Evolutionary conservation across 257 asterid genomes (phyloP), one percentile per base, ranked within the genome.

Genomic region (Gentiana dahurica): DNA sequence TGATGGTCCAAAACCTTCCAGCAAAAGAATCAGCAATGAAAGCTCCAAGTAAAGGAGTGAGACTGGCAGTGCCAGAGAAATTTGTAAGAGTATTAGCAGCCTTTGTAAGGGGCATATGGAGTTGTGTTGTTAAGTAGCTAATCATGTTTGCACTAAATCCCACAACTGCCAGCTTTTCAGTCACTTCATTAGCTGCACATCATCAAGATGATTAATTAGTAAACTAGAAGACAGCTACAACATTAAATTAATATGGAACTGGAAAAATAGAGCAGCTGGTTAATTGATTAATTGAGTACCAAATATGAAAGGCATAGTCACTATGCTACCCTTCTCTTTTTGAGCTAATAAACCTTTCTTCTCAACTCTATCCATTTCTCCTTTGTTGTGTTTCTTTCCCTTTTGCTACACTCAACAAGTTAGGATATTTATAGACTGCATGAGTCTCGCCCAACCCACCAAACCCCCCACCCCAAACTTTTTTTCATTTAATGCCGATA

Each of bases 281-380:
- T 24, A 24, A 24, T 24, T 24, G 24, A 24, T 24, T 24, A 24
- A 24, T 24, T 24, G 24, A 24, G 72, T 79, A 87, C 96, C 86
- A 55, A 88, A 88, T 54, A 88, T 88, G 81, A 88, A 88, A 46
- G 96, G 96, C 96, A 88, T 85, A 13, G 96, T 85, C 67, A 88
- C 69, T 7, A 77, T 66, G 56, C 96, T 95, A 44, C 96, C 96
- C 68, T 82, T 85, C 71, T 69, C 71, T 63, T 44, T 78, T 59
- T 55, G 57, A 49, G 33, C 75, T 57, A 63, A 51, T 32, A 8
- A 11, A 56, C 13, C 51, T 34, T 60, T 75, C 61, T 62, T 64
- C 66, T 62, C 77, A 55, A 56, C 60, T 38, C 13, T 65, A 36
- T 54, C 83, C 77, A 76, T 73, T 41, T 65, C 74, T 45, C 50